These are phyloP conservation scores for Diplotaxis tenuifolia DNA, from an alignment of 345 rosid species.

Conservation along the genomic window DNA sequence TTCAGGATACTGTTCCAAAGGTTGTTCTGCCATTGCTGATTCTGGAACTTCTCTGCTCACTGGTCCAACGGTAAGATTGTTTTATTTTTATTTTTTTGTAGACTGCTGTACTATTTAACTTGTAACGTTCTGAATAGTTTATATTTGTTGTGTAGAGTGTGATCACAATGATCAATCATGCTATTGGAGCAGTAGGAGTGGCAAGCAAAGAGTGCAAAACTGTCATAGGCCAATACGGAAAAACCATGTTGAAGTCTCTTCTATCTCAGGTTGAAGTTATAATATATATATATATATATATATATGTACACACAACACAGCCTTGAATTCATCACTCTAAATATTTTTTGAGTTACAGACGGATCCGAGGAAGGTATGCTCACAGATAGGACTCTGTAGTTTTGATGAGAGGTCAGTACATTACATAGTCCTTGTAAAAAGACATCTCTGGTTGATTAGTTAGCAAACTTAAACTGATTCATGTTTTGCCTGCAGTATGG, in stretches of 20 bases:
- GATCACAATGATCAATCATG: slow-evolving; percentile 75
- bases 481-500: slow-evolving; percentile 48
- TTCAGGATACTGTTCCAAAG: slow-evolving; percentile 61
- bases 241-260: slow-evolving; percentile 61
- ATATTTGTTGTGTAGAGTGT: slow-evolving; percentile 42
- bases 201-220: slow-evolving; percentile 74
- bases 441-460: neutral
- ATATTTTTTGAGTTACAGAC: slow-evolving; percentile 40
- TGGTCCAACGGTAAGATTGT: slow-evolving; percentile 61
- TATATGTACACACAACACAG: neutral
- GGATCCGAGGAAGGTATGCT: slow-evolving; percentile 71
- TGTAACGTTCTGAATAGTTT: slow-evolving; percentile 4
- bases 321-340: neutral
- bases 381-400: slow-evolving; percentile 71
- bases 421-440: neutral
- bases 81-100: neutral
- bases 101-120: neutral
- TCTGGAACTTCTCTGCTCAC: slow-evolving; percentile 88
- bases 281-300: neutral
- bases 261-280: slow-evolving; percentile 46
- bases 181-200: slow-evolving; percentile 76
- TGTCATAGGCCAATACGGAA: slow-evolving; percentile 64
- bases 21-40: slow-evolving; percentile 86
- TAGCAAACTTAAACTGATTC: slow-evolving; percentile 8
- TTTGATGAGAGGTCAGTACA: slow-evolving; percentile 68